Conservation (phyloP, 192 early-diverging fungal genomes). For the Umbelopsis ramanniana region DNA sequence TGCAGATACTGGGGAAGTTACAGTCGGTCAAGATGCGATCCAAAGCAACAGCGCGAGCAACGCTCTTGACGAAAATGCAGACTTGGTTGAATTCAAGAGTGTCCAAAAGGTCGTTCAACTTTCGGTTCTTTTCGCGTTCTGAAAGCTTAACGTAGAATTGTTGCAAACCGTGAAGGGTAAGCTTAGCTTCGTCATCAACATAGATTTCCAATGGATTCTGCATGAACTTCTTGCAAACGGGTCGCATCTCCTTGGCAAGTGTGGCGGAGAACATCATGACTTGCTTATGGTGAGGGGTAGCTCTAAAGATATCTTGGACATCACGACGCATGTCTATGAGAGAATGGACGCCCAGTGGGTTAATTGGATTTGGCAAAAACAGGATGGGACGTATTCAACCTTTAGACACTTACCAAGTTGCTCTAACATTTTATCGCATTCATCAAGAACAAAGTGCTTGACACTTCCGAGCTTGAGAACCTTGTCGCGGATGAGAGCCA, state of each 20-base stretch:
- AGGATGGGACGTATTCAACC: not conserved
- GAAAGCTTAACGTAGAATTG: conserved; percentile 90
- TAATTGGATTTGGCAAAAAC: not conserved
- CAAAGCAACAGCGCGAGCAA: conserved; percentile 83
- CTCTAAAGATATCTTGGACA: conserved; percentile 95
- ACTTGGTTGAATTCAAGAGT: conserved; percentile 98
- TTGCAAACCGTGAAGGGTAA: conserved; percentile 96
- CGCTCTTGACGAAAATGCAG: conserved; percentile 94
- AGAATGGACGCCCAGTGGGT: conserved; percentile 1
- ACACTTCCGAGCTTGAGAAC: conserved; percentile 78
- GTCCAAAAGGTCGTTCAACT: conserved; percentile 91
- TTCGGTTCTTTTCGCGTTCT: conserved; percentile 91
- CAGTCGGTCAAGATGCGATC: conserved; percentile 86
- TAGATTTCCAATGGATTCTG: conserved; percentile 96
- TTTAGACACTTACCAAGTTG: conserved; percentile 74
- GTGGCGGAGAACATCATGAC: conserved; percentile 99
- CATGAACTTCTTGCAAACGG: conserved; percentile 98
- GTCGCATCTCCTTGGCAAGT: conserved; percentile 89
- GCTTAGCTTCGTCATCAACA: conserved; percentile 97
- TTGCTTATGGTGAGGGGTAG: conserved; percentile 96
- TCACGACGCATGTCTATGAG: conserved; percentile 94
- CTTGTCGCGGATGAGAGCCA: conserved; percentile 86
- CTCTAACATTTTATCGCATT: conserved; percentile 98
- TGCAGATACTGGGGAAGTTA: conserved; percentile 93
- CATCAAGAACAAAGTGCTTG: conserved; percentile 98